These are phyloP conservation scores for Scytalidium lignicola DNA, from an alignment of 2,329 filamentous ascomycete species.

Conservation along the genomic window DNA sequence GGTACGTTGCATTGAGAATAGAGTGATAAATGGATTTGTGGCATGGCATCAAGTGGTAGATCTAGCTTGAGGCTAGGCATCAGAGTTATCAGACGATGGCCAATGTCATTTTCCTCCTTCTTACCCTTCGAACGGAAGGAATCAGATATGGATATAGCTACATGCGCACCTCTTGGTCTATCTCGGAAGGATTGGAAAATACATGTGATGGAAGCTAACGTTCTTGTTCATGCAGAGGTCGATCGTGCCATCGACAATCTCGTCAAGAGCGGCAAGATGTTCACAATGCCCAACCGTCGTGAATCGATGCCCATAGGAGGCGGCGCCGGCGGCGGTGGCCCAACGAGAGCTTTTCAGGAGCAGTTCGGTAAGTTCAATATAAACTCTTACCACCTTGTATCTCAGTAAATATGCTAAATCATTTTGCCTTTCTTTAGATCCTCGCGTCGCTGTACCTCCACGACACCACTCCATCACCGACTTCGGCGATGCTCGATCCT, in stretches of 20 bases:
- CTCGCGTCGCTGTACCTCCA: conserved; percentile 61
- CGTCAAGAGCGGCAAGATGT: conserved; percentile 93
- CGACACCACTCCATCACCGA: conserved; percentile 83
- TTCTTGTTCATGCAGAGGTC: conserved; percentile 61
- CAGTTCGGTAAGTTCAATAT: conserved; percentile 48
- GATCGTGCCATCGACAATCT: conserved; percentile 94
- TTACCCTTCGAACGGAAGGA: background rate
- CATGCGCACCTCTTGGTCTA: too few relatives aligned
- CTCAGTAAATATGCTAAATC: conserved; percentile 7
- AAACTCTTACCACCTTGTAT: conserved; percentile 10
- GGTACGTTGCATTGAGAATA: conserved; percentile 52
- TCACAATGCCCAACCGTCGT: conserved; percentile 68
- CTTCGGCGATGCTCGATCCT: conserved; percentile 67
- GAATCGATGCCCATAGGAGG: conserved; percentile 69
- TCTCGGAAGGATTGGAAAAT: too few relatives aligned
- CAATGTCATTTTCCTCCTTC: background rate
- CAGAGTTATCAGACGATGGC: background rate
- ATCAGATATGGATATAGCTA: background rate
- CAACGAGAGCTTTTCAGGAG: conserved; percentile 50
- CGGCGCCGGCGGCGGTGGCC: too few relatives aligned
- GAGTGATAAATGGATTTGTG: conserved; percentile 4
- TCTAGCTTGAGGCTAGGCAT: conserved; percentile 1
- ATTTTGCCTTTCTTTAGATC: conserved; percentile 47
- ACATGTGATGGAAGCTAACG: conserved; percentile 19
- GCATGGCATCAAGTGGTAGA: background rate